A percentile compares a stretch with the other conserved stretches of the same genome.
These are phyloP conservation scores for Nyctanthes arbortristis DNA, from an alignment of 257 asterid species.

Conservation along the genomic window DNA sequence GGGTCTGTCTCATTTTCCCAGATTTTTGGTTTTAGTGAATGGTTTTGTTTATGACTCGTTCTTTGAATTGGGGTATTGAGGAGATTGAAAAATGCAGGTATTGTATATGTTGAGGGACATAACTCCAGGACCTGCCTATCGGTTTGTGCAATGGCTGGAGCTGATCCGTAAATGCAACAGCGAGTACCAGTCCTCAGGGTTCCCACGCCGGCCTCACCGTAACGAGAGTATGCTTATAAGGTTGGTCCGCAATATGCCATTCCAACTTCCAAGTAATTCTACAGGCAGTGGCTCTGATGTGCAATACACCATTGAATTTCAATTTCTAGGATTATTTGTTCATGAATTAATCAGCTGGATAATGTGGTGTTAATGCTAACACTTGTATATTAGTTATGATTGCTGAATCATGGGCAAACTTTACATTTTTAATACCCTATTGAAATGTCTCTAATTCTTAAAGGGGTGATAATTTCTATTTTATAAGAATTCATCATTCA, in stretches of 20 bases:
- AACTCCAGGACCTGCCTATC: conserved; percentile 86
- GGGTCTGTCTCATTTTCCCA: conserved; percentile 44
- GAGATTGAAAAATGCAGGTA: conserved; percentile 58
- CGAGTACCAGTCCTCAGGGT: conserved; percentile 81
- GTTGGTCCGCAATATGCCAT: conserved; percentile 34
- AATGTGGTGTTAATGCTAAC: background rate
- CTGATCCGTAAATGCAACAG: conserved; percentile 94
- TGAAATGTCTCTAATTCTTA: background rate
- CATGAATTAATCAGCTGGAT: background rate
- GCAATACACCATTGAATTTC: conserved; percentile 8
- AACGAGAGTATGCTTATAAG: conserved; percentile 69
- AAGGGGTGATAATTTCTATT: background rate
- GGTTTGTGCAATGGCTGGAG: conserved; percentile 98
- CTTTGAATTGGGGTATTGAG: conserved; percentile 16
- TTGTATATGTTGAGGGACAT: conserved; percentile 97
- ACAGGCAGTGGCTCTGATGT: background rate
- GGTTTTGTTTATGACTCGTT: background rate
- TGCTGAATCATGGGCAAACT: background rate
- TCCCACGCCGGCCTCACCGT: conserved; percentile 68
- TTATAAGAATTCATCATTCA: background rate
- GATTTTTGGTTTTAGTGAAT: background rate
- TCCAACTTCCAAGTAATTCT: background rate
- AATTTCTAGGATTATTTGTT: background rate
- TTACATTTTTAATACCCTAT: background rate
- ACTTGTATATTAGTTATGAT: no score